phyloP scores from a whole-genome alignment of 2,329 filamentous ascomycete species.

The Xylariales sp. region DNA sequence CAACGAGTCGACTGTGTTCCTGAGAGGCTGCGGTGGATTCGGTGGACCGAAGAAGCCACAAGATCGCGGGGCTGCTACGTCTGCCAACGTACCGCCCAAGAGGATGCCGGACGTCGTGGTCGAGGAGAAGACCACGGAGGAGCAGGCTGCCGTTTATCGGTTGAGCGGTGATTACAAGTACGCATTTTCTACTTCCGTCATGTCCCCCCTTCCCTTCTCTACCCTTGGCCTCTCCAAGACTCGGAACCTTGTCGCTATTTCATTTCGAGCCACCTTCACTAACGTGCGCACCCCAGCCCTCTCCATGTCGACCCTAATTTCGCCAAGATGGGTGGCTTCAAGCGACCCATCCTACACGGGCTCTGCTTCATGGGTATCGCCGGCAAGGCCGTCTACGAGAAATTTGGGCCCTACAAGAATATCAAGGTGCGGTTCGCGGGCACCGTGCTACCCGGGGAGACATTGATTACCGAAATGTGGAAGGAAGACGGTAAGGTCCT shows the following conservation, averaged over 20 bases:
- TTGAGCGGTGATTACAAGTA: constrained; percentile 88
- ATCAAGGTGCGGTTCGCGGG: constrained; percentile 91
- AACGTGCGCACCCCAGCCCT: constrained; percentile 45
- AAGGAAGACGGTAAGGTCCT: constrained; percentile 74
- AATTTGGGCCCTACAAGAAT: constrained; percentile 79
- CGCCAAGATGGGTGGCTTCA: constrained; percentile 92
- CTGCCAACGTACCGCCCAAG: constrained; percentile 71
- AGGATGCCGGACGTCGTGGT: constrained; percentile 75
- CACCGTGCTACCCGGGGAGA: constrained; percentile 80
- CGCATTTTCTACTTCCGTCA: constrained; percentile 18
- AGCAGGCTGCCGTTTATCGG: constrained; percentile 91
- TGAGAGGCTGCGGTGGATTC: constrained; percentile 87
- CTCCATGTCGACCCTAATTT: constrained; percentile 94
- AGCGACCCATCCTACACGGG: constrained; percentile 91
- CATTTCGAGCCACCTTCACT: not conserved
- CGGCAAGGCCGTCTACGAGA: constrained; percentile 83
- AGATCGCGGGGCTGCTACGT: constrained; percentile 76
- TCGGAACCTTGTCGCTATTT: too few relatives aligned
- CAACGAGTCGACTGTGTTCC: constrained; percentile 91
- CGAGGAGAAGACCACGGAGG: constrained; percentile 80
- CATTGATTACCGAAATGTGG: constrained; percentile 93
- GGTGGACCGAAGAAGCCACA: constrained; percentile 72
- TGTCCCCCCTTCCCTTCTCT: not conserved
- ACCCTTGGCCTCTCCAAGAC: too few relatives aligned
- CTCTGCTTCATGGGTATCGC: constrained; percentile 91